Base-by-base conservation (phyloP, 2,329 filamentous ascomycete genomes). In the Alternaria burnsii region DNA sequence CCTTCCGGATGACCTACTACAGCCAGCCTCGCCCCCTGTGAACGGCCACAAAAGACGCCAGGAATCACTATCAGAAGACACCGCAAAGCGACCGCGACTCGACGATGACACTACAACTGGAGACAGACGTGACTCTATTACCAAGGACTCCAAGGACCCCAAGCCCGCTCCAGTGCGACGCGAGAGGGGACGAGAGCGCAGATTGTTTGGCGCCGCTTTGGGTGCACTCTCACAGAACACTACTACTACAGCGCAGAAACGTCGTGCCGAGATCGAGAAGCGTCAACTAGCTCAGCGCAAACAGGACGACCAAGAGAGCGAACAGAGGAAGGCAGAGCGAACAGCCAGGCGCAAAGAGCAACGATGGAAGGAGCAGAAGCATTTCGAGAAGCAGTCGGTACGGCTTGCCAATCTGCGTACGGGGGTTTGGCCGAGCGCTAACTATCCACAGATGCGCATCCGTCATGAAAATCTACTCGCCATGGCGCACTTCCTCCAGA, bases 141-240 rank as follows among this genome's bases (percentile, higher is more conserved):
- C 55, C 36, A 67, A 65, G 58, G 70, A 44, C 22, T 11, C 55
- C 36, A 67, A 66, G 61, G 70, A 69, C 44, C 57, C 70, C 56
- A 67, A 68, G 57, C 79, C 84, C 52, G 80, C 83, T 8, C 62
- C 69, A 40, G 62, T 65, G 36, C 82, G 71, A 36, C 66, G 73
- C 71, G 94, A 98, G 76, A 92, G 89, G 78, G 93, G 91, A 76
- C 90, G 94, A 38, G 91, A 92, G 22, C 90, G 91, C 78, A 87
- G 94, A 54, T 84, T 98, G 62, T 97, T 97, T 75, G 94, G 94
- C 62, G 91, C 90, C 36, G 81, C 96, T 58, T 82, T 95, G 61
- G 91, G 86, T 76, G 92, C 91, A 38, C 84, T 97, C 61, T 93
- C 90, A 78, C 91, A 94, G 80, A 89, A 86, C 71, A 85, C 85